Evolutionary conservation across 495 filamentous ascomycete genomes (phyloP).

Genomic region (Lophiostoma macrostomum): DNA sequence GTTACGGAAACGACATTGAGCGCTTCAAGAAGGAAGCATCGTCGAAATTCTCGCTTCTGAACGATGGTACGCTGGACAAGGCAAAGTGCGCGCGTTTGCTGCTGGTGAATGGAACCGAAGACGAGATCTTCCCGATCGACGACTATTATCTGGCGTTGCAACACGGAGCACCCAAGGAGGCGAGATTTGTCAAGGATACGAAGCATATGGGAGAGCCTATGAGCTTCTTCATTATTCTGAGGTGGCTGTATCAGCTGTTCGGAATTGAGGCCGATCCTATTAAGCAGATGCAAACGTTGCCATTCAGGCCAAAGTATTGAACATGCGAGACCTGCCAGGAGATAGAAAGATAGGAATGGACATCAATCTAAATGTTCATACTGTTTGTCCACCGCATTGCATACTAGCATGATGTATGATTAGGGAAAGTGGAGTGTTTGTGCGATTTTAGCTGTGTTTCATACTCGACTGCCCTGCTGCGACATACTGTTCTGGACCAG

Average conservation of each 20-base stretch:
- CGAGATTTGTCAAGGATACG: constrained; percentile 40
- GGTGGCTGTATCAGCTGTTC: constrained; percentile 44
- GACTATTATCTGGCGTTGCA: constrained; percentile 68
- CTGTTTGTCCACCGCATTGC: too few relatives aligned
- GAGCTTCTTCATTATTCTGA: constrained; percentile 42
- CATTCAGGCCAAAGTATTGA: constrained; percentile 42
- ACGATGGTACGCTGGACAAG: constrained; percentile 64
- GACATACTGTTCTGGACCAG: too few relatives aligned
- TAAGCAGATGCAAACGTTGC: constrained; percentile 40
- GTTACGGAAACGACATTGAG: constrained; percentile 56
- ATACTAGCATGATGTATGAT: too few relatives aligned
- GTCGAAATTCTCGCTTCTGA: constrained; percentile 69
- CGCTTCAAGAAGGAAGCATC: constrained; percentile 59
- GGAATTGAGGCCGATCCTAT: constrained; percentile 38
- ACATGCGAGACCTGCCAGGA: too few relatives aligned
- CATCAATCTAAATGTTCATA: too few relatives aligned
- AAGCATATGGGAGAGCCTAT: constrained; percentile 49
- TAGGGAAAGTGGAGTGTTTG: too few relatives aligned
- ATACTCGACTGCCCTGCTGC: too few relatives aligned
- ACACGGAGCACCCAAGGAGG: constrained; percentile 72
- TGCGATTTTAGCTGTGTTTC: too few relatives aligned
- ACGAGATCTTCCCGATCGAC: constrained; percentile 75
- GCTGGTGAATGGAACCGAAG: constrained; percentile 66
- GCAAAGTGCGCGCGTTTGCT: constrained; percentile 59
- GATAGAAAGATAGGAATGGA: not conserved